phyloP scores from a whole-genome alignment of 345 rosid genomes.

The Lumnitzera littorea region DNA sequence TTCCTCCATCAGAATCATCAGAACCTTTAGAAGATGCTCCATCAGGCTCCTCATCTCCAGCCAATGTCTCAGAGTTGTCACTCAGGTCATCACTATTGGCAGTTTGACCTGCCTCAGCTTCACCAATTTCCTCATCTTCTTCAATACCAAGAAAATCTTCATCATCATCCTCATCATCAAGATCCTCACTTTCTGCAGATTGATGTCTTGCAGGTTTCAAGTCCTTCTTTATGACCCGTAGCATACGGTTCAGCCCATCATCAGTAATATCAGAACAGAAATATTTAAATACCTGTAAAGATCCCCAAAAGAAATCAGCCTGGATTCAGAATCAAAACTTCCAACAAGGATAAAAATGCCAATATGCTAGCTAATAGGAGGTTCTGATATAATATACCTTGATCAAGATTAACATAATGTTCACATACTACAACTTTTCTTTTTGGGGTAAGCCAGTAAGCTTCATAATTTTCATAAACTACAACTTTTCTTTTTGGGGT shows the following conservation, averaged over 20 bases:
- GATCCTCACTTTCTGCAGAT: conserved; percentile 47
- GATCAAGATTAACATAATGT: too few relatives aligned
- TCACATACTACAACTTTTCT: too few relatives aligned
- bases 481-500: too few relatives aligned
- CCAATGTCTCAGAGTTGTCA: conserved; percentile 67
- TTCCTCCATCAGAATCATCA: conserved; percentile 77
- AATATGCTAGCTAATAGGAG: neutral
- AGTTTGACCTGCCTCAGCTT: conserved; percentile 50
- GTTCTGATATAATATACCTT: too few relatives aligned
- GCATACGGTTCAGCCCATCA: conserved; percentile 76
- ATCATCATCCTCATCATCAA: conserved; percentile 50
- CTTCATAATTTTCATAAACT: too few relatives aligned
- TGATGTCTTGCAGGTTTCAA: conserved; percentile 84
- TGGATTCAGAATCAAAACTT: neutral
- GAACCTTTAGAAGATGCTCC: conserved; percentile 48
- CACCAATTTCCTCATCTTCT: conserved; percentile 78
- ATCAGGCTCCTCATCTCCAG: conserved; percentile 34
- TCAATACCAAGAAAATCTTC: conserved; percentile 65
- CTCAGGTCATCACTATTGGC: conserved; percentile 71
- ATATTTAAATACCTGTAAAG: conserved; percentile 73
- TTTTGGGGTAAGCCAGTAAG: too few relatives aligned
- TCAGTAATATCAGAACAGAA: conserved; percentile 69
- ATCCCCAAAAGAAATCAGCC: neutral
- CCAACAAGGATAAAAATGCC: neutral
- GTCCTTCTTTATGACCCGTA: conserved; percentile 83